Evolutionary conservation across 2,329 filamentous ascomycete species (phyloP).

Genomic region (Pseudocercospora musae): DNA sequence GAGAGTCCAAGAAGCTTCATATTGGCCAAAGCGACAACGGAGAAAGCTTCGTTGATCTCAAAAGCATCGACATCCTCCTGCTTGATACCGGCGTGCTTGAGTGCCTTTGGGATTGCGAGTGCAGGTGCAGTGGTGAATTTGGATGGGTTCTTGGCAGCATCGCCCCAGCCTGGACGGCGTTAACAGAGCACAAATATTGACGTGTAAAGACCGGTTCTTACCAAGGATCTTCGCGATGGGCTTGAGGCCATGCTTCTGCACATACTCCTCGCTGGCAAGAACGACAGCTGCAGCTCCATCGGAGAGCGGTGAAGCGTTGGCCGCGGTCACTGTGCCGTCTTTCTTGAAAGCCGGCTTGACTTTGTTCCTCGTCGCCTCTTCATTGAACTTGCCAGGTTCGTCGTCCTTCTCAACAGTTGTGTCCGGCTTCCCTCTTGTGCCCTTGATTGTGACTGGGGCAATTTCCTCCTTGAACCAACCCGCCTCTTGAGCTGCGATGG

Average conservation of each 20-base stretch:
- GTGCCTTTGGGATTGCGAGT: constrained; percentile 92
- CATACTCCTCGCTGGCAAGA: constrained; percentile 87
- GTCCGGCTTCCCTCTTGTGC: constrained; percentile 84
- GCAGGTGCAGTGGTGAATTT: constrained; percentile 95
- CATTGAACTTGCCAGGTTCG: constrained; percentile 82
- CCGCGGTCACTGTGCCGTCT: constrained; percentile 85
- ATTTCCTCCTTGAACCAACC: constrained; percentile 86
- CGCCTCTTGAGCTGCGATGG: constrained; percentile 76
- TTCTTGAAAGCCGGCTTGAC: constrained; percentile 75
- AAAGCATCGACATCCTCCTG: constrained; percentile 81
- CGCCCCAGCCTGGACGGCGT: constrained; percentile 67
- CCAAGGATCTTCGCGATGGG: constrained; percentile 91
- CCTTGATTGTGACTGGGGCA: constrained; percentile 79
- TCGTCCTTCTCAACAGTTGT: constrained; percentile 81
- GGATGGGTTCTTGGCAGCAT: constrained; percentile 84
- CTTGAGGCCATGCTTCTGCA: constrained; percentile 87
- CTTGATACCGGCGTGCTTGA: constrained; percentile 85
- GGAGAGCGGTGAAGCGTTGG: constrained; percentile 94
- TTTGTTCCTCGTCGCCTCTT: constrained; percentile 46
- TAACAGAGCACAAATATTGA: neutral
- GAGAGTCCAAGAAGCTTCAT: constrained; percentile 81
- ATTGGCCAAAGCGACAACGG: constrained; percentile 92
- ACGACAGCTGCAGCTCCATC: constrained; percentile 91
- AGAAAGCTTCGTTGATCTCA: constrained; percentile 99
- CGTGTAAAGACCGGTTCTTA: neutral